phyloP scores from a whole-genome alignment of 2,329 filamentous ascomycete species.

The Zarea fungicola region DNA sequence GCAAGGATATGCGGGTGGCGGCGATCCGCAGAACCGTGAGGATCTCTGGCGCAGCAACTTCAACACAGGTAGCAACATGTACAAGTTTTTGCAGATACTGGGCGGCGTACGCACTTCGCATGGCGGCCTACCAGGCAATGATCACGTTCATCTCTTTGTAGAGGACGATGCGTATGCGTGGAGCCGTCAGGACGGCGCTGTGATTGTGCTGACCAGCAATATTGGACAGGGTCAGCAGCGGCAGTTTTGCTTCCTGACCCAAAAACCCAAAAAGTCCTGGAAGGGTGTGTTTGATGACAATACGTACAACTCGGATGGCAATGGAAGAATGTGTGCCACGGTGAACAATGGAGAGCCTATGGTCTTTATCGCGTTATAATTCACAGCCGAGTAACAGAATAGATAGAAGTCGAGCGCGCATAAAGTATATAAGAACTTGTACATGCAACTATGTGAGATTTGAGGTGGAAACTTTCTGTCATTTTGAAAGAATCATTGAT shows the following conservation, averaged over 20 bases:
- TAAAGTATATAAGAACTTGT: background rate
- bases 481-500: no score
- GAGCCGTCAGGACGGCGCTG: constrained; percentile 36
- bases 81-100: constrained; percentile 33
- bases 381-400: no score
- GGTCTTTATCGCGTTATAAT: constrained; percentile 29
- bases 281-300: constrained; percentile 32
- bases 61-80: constrained; percentile 40
- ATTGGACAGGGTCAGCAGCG: constrained; percentile 32
- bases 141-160: constrained; percentile 39
- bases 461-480: no score
- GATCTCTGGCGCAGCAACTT: constrained; percentile 53
- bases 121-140: constrained; percentile 38
- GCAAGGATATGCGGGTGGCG: constrained; percentile 49
- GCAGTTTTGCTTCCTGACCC: constrained; percentile 38
- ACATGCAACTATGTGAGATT: no score
- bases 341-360: constrained; percentile 39
- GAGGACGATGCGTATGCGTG: constrained; percentile 39
- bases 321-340: constrained; percentile 36
- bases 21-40: constrained; percentile 49
- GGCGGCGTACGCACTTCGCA: constrained; percentile 4
- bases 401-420: background rate
- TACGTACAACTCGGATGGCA: constrained; percentile 32
- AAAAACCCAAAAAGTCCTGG: constrained; percentile 33
- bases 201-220: constrained; percentile 42